Conservation (phyloP, 257 asterid genomes). For the Capsicum chinense region DNA sequence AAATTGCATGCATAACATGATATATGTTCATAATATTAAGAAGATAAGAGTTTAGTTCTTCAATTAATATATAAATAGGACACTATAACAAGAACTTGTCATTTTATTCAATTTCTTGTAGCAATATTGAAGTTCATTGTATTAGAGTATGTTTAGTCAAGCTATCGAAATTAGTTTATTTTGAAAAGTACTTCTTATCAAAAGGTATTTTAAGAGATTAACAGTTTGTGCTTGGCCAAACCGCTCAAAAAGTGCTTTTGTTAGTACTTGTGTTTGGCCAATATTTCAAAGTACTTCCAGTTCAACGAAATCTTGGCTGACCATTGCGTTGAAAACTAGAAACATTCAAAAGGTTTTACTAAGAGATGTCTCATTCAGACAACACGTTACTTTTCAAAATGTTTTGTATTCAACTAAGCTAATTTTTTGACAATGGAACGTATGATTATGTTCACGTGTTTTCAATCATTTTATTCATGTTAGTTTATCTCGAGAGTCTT, state of each 20-base stretch:
- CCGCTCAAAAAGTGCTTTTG: background rate
- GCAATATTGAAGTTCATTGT: background rate
- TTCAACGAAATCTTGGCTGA: background rate
- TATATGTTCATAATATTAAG: background rate
- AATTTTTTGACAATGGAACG: constrained; percentile 20
- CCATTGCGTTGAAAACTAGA: background rate
- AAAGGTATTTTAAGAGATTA: background rate
- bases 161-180: background rate
- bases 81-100: background rate
- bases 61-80: background rate
- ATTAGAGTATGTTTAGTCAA: background rate
- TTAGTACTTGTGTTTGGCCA: background rate
- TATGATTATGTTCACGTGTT: constrained; percentile 4
- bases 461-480: constrained; percentile 19
- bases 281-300: background rate
- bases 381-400: background rate
- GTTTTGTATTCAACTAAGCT: background rate
- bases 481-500: background rate
- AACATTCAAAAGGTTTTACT: background rate
- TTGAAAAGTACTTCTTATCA: background rate
- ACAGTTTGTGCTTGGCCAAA: background rate
- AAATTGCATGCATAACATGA: background rate
- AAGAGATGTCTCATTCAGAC: constrained; percentile 2
- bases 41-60: background rate
- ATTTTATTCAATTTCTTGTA: background rate